Evolutionary conservation across 2,329 filamentous ascomycete genomes (phyloP).

Genomic region (Malbranchea zuffiana): DNA sequence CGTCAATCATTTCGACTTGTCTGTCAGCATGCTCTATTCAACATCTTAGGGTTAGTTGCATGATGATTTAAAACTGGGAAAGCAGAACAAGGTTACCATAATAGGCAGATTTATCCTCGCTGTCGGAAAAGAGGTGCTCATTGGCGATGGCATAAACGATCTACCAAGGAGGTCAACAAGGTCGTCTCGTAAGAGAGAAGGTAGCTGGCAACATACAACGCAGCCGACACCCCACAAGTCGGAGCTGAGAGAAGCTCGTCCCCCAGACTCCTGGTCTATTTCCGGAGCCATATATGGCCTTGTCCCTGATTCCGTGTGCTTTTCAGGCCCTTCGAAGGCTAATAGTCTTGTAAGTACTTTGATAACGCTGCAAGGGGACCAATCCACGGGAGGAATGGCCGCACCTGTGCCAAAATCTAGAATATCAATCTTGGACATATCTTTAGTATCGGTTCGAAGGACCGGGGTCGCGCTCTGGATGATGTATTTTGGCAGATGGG

Average conservation of each 20-base stretch:
- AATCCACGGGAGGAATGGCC: too few relatives aligned
- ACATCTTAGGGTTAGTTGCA: too few relatives aligned
- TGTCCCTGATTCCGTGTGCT: constrained; percentile 1
- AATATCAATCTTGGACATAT: constrained; percentile 11
- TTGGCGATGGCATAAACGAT: constrained; percentile 2
- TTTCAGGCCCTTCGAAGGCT: background rate
- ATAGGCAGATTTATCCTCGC: background rate
- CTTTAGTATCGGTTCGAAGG: constrained; percentile 5
- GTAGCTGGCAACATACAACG: constrained; percentile 6
- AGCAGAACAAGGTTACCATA: too few relatives aligned
- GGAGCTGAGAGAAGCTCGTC: too few relatives aligned
- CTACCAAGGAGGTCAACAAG: background rate
- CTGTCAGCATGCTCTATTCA: background rate
- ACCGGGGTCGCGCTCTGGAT: background rate
- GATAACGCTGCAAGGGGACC: too few relatives aligned
- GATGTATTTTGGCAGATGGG: constrained; percentile 10
- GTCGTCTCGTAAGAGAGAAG: background rate
- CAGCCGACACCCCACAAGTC: constrained; percentile 10
- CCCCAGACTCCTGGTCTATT: background rate
- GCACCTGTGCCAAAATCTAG: constrained; percentile 13
- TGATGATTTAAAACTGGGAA: too few relatives aligned
- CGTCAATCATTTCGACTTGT: background rate
- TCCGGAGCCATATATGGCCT: background rate
- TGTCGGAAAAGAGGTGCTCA: background rate
- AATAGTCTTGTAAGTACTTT: too few relatives aligned